Evolutionary conservation across 148 eudicot species (phyloP), one percentile per base, ranked within the genome.

Genomic region (Limonium bicolor): DNA sequence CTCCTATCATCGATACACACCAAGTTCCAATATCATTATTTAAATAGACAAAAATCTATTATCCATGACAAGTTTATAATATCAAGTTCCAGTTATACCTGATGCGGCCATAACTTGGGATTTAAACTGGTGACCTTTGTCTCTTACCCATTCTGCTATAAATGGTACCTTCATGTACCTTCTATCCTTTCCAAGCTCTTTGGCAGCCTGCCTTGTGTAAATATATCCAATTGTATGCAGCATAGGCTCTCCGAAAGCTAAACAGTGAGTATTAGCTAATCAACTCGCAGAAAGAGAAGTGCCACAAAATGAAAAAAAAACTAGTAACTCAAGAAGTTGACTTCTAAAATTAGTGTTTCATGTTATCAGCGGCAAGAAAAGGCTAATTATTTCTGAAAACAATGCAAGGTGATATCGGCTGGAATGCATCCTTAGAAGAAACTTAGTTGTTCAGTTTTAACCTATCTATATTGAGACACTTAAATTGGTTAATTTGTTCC

Each of bases 191-290:
- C 86, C 96, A 9, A 83, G 43, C 68, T 77, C 86, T 65, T 51
- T 71, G 27, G 96, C 74, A 54, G 80, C 83, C 70, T 88, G 94
- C 52, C 96, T 80, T 47, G 86, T 77, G 61, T 88, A 88, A 12
- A 88, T 83, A 53, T 88, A 88, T 30, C 96, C 96, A 52, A 88
- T 77, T 3, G 96, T 83, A 46, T 83, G 96, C 50, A 88, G 66
- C 96, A 88, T 79, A 50, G 86, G 81, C 81, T 88, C 86, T 26
- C 96, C 96, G 64, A 88, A 88, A 52, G 77, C 96, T 88, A 46
- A 39, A 50, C 13, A 19, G 35, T 27, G 21, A 50, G 24, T n/a
- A n/a, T n/a, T n/a, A n/a, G n/a, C n/a, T n/a, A n/a, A n/a, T n/a
- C n/a, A n/a, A n/a, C n/a, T n/a, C n/a, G n/a, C n/a, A n/a, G n/a